Base-by-base conservation (phyloP, 2,329 filamentous ascomycete genomes). In the Hymenoscyphus occultus region DNA sequence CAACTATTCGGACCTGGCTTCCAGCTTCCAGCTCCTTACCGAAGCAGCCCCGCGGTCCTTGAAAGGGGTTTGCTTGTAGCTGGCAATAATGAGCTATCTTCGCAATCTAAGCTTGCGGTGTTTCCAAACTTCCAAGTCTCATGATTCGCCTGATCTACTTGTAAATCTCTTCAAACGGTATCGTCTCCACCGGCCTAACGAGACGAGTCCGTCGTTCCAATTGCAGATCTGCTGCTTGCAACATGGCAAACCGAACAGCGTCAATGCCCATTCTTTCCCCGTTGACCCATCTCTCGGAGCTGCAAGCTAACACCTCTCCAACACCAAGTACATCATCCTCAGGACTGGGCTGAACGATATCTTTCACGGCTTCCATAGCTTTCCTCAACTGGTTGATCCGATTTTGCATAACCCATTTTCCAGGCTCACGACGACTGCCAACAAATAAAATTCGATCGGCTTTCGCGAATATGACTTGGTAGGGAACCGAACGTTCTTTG, bases 401-500 rank as follows among this genome's bases (percentile, higher is more conserved):
- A 69, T 72, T 60, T 70, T 78, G 48, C 70, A 76, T 54, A 71
- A 73, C 66, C 62, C 71, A 64, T 65, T 74, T 51, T 67, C 77
- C 68, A 13, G 76, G 73, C 12, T 73, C 70, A 32, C 71, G 70
- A 32, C 71, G 70, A 40, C 72, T 76, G 45, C 71, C 70, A 63
- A 75, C 59, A 61, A 72, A 73, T 16, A 87, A 70, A 14, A 88
- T 66, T 66, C 83, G 83, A 72, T 92, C 89, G 6, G 84, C 81
- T 74, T 91, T 91, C 6, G 83, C 84, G n/a, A 91, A 73, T 16
- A 92, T 78, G 16, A 91, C 78, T 73, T 91, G 88, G 73, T 87
- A 86, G 0, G 84, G 80, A 16, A 90, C 82, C 1, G 82, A 82
- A n/a, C 81, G 78, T 57, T 81, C 69, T 16, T 83, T 79, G 59